phyloP scores from a whole-genome alignment of 75 land plant genomes.

The Isoetes taiwanensis region DNA sequence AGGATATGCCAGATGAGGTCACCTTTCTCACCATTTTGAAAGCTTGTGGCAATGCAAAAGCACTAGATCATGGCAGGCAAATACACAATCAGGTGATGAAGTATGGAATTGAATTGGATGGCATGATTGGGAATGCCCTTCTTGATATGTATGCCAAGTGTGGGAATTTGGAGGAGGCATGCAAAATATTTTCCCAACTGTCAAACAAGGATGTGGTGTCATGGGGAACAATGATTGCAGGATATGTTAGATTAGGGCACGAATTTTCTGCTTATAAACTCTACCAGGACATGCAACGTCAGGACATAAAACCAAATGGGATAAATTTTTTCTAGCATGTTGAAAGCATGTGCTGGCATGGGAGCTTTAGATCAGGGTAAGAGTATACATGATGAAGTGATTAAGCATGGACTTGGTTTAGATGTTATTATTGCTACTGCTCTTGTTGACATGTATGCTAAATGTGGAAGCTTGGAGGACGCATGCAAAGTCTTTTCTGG shows the following conservation, averaged over 20 bases:
- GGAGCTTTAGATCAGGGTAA: background rate
- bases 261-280: background rate
- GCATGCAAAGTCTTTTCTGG: too few relatives aligned
- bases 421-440: too few relatives aligned
- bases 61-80: background rate
- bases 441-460: too few relatives aligned
- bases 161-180: conserved; percentile 8
- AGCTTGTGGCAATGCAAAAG: conserved; percentile 7
- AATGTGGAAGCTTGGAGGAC: too few relatives aligned
- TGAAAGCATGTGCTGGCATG: conserved; percentile 1
- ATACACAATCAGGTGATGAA: conserved; percentile 7
- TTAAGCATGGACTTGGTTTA: background rate
- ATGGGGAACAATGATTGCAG: conserved; percentile 12
- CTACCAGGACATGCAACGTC: background rate
- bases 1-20: conserved; percentile 20
- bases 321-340: background rate
- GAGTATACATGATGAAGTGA: background rate
- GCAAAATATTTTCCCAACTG: conserved; percentile 5
- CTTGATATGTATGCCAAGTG: conserved; percentile 17
- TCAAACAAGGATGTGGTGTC: conserved; percentile 2
- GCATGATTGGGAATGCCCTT: conserved; percentile 2
- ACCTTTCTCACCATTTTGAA: conserved; percentile 10
- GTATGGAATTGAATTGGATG: background rate
- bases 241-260: conserved; percentile 2
- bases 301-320: background rate